These are phyloP conservation scores for Hypholoma fasciculare DNA, from an alignment of 768 basidiomycete species.

Conservation along the genomic window DNA sequence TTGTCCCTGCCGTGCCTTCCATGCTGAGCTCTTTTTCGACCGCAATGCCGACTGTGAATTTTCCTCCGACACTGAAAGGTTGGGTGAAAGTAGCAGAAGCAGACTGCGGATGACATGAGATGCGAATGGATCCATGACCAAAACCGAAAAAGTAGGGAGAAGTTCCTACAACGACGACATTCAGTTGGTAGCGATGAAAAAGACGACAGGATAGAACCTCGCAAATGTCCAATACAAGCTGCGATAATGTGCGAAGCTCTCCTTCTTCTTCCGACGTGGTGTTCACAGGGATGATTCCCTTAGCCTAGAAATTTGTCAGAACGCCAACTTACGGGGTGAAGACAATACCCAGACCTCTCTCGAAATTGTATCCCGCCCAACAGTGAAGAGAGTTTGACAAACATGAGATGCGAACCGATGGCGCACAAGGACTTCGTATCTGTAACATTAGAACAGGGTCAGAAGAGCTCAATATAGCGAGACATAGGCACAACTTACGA, in stretches of 20 bases:
- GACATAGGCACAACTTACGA: conserved; percentile 59
- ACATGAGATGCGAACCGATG: conserved; percentile 97
- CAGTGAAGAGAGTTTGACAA: conserved; percentile 82
- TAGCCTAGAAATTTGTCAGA: conserved; percentile 35
- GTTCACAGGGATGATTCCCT: conserved; percentile 51
- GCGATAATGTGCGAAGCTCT: conserved; percentile 66
- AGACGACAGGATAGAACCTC: conserved; percentile 43
- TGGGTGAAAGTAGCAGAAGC: conserved; percentile 74
- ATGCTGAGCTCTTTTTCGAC: conserved; percentile 84
- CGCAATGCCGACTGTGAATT: conserved; percentile 48
- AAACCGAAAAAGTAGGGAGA: conserved; percentile 54
- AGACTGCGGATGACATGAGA: conserved; percentile 88
- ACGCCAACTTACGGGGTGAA: background rate
- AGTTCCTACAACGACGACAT: conserved; percentile 56
- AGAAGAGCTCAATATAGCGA: background rate
- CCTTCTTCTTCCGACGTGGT: conserved; percentile 53
- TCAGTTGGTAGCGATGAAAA: conserved; percentile 2
- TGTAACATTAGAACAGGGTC: conserved; percentile 19
- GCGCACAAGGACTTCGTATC: conserved; percentile 63
- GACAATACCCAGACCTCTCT: conserved; percentile 53
- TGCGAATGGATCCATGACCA: conserved; percentile 85
- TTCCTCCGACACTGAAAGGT: conserved; percentile 40
- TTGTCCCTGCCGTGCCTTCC: conserved; percentile 77
- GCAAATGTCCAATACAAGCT: conserved; percentile 62
- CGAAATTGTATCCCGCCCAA: conserved; percentile 61